A percentile compares a stretch with the other conserved stretches of the same genome.
Evolutionary conservation across 495 filamentous ascomycete species (phyloP).

Genomic region (Penicillium riverlandense): DNA sequence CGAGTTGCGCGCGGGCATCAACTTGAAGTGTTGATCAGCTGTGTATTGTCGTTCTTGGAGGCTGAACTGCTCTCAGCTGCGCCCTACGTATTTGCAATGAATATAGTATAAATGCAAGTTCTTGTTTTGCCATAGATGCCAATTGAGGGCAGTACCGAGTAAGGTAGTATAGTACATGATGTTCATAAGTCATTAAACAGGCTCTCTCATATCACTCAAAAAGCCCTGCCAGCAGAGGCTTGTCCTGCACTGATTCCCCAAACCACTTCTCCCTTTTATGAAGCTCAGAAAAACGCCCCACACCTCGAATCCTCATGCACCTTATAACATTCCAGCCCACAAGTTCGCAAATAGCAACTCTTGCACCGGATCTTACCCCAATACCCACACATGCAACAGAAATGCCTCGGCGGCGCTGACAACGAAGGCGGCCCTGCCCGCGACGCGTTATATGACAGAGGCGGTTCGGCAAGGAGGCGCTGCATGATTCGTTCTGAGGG

Average conservation of each 20-base stretch:
- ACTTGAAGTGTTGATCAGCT: conserved; percentile 68
- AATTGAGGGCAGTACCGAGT: no score
- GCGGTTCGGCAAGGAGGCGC: conserved; percentile 59
- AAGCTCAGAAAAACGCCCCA: conserved; percentile 46
- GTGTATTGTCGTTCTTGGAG: not conserved
- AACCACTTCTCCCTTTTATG: no score
- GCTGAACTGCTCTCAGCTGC: no score
- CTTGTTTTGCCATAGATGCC: no score
- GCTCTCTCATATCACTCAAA: no score
- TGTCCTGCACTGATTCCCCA: no score
- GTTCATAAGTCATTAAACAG: no score
- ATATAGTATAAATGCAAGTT: no score
- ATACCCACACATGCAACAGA: conserved; percentile 89
- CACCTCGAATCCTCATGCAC: conserved; percentile 77
- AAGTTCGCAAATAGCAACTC: conserved; percentile 74
- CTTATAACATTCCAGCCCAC: conserved; percentile 74
- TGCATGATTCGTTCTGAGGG: conserved; percentile 64
- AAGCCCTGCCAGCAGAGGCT: no score
- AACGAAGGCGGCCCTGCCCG: conserved; percentile 49
- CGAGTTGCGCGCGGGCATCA: conserved; percentile 74
- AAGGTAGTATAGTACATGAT: no score
- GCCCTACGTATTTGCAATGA: no score
- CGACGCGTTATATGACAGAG: conserved; percentile 73
- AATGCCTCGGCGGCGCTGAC: conserved; percentile 54
- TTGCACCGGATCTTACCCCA: conserved; percentile 83